phyloP scores from a whole-genome alignment of 345 rosid genomes.

The Citropsis articulata region DNA sequence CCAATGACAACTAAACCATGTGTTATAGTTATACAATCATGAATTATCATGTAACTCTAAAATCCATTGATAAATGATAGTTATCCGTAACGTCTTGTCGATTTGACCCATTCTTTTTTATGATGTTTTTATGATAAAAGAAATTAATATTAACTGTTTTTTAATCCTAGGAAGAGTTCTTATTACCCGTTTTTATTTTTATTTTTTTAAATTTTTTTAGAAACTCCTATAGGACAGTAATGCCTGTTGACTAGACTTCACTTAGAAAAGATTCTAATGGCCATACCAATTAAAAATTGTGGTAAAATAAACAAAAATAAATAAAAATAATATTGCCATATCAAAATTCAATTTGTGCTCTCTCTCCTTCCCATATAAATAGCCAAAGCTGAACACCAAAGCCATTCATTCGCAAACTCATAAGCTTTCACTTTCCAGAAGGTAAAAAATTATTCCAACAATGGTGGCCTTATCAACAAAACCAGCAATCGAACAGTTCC shows the following conservation, averaged over 20 bases:
- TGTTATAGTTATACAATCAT: no score
- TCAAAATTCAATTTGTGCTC: background rate
- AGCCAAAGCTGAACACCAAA: background rate
- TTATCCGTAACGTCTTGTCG: background rate
- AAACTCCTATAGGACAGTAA: background rate
- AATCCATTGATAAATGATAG: background rate
- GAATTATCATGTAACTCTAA: no score
- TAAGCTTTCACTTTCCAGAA: background rate
- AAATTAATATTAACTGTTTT: background rate
- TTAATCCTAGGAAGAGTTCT: background rate
- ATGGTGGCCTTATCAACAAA: constrained; percentile 18
- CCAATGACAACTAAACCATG: no score
- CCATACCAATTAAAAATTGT: background rate
- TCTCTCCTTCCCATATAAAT: constrained; percentile 10
- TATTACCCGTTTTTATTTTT: no score
- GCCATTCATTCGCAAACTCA: background rate
- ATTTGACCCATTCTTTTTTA: background rate
- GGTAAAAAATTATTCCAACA: background rate
- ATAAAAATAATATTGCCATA: background rate
- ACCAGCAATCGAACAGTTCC: constrained; percentile 25
- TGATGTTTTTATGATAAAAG: no score
- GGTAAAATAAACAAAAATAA: no score
- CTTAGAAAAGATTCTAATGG: background rate
- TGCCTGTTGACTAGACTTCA: background rate
- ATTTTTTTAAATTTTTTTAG: no score